Evolutionary conservation across 1,284 basidiomycete species (phyloP), one percentile per base, ranked within the genome.

Genomic region (Tilletia setariae): DNA sequence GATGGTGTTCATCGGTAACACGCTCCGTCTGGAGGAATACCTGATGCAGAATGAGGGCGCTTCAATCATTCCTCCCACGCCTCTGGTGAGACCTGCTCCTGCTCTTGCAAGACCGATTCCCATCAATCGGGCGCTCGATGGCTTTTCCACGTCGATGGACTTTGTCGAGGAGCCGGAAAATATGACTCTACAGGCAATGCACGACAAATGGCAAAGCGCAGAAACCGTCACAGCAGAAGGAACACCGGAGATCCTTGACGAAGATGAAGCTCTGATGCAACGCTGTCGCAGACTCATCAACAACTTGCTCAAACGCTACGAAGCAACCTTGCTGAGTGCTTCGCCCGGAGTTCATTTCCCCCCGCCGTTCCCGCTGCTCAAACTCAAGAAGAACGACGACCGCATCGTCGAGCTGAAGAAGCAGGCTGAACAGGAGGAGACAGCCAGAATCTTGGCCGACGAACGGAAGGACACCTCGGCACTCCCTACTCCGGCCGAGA

Each of bases 1-100:
- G 84, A 87, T 98, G 83, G 89, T 91, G 0, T 92, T 96, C 81
- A 91, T 95, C 70, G 94, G 93, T 16, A 86, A 86, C 76, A 94
- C 96, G 80, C 84, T 98, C 79, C 93, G 94, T 81, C 87, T 98
- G 75, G 96, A 99, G 85, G 93, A 91, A 0, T 91, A 93, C 79
- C 86, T 98, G 21, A 95, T 94, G 89, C 92, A 92, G 81, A 95
- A 98, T 83, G 92, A 92, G 42, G 77, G 76, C 7, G 72, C 78
- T 23, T 66, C 67, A 13, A 68, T 78, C 69, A 64, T 61, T 30
- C 56, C 56, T 19, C 56, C 56, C 15, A 61, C 56, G 30, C 56
- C 56, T 13, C 32, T 61, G 13, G 56, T 61, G 13, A 25, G 56
- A 21, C 56, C 56, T 2, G 28, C 32, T 9, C 28, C 56, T 28